A percentile compares a stretch with the other conserved stretches of the same genome.
Conservation (phyloP, 805 yeast genomes). For the Myxozyma vanderwaltii region DNA sequence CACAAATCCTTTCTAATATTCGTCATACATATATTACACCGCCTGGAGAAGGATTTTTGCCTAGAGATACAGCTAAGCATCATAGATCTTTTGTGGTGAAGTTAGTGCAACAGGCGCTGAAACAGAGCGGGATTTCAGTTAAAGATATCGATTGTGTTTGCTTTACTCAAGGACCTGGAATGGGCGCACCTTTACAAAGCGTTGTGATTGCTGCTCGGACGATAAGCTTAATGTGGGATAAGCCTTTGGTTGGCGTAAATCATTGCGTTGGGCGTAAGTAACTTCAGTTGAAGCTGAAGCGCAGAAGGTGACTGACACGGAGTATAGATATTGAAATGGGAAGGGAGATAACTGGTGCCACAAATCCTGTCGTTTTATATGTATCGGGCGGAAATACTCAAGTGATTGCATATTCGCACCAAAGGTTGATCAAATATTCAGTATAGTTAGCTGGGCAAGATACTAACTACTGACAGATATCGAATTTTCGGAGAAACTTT, state of each 20-base stretch:
- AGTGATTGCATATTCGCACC: constrained; percentile 93
- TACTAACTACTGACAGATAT: constrained; percentile 46
- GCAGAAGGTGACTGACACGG: neutral
- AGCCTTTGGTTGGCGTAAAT: constrained; percentile 91
- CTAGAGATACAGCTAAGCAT: constrained; percentile 95
- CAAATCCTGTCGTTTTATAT: constrained; percentile 93
- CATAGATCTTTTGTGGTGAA: constrained; percentile 94
- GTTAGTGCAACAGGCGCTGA: constrained; percentile 64
- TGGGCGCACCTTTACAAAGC: constrained; percentile 97
- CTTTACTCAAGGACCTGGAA: constrained; percentile 98
- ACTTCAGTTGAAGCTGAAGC: neutral
- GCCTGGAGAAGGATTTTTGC: constrained; percentile 97
- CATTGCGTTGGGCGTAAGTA: constrained; percentile 83
- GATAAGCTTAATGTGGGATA: constrained; percentile 70
- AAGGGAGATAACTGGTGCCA: constrained; percentile 95
- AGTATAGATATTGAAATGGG: constrained; percentile 92
- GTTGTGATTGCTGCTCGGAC: constrained; percentile 93
- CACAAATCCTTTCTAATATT: constrained; percentile 80
- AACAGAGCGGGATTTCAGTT: constrained; percentile 55
- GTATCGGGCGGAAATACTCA: constrained; percentile 99
- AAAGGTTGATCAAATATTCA: constrained; percentile 46
- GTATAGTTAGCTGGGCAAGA: neutral
- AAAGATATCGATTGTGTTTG: constrained; percentile 59
- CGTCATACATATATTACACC: constrained; percentile 96
- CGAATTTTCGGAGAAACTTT: constrained; percentile 99